These are phyloP conservation scores for Gloeostereum incarnatum DNA, from an alignment of 768 basidiomycete genomes.

Conservation along the genomic window DNA sequence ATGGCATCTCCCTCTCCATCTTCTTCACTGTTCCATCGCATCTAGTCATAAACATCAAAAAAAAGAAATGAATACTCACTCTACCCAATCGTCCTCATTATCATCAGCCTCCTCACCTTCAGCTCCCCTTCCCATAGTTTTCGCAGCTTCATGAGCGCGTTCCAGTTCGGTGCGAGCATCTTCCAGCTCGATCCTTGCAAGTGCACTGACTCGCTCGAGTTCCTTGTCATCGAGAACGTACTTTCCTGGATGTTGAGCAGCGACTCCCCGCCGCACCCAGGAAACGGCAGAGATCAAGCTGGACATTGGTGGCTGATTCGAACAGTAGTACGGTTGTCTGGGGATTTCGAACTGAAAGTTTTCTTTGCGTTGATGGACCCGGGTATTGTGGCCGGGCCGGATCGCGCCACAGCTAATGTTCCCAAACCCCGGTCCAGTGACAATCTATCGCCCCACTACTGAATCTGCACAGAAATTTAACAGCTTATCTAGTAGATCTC, in stretches of 20 bases:
- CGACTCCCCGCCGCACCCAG: constrained; percentile 78
- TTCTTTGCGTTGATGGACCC: no score
- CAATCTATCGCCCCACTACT: no score
- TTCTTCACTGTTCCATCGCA: constrained; percentile 10
- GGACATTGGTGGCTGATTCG: constrained; percentile 54
- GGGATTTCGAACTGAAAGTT: no score
- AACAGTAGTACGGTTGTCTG: no score
- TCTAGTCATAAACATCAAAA: no score
- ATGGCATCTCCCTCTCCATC: constrained; percentile 51
- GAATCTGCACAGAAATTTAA: no score
- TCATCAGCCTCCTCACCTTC: constrained; percentile 55
- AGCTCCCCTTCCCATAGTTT: constrained; percentile 58
- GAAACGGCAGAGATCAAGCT: constrained; percentile 67
- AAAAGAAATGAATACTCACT: constrained; percentile 49
- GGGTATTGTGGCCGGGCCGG: no score
- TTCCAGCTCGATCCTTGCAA: constrained; percentile 83
- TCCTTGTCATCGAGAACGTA: constrained; percentile 90
- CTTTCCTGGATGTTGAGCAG: constrained; percentile 68
- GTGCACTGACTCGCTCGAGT: constrained; percentile 78
- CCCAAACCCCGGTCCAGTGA: no score
- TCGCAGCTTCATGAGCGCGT: constrained; percentile 68
- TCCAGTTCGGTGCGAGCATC: constrained; percentile 83
- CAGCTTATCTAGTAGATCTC: no score
- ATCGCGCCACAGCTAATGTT: no score
- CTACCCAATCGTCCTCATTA: constrained; percentile 67